Evolutionary conservation across 1,139 yeast genomes (phyloP).

Genomic region (Candida glucosophila): DNA sequence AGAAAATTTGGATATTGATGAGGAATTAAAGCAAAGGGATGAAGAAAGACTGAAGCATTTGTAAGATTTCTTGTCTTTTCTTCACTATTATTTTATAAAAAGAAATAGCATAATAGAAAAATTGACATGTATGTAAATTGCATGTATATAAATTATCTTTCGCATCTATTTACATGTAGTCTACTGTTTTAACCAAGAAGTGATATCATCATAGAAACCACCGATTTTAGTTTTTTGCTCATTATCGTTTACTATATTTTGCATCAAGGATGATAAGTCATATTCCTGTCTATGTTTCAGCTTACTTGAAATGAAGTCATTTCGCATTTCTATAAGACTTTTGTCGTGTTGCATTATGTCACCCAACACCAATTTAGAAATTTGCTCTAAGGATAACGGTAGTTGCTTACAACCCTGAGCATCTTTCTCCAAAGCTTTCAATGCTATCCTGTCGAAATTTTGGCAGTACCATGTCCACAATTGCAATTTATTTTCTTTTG

Average conservation of each 20-base stretch:
- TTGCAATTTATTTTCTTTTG: conserved; percentile 9
- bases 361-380: conserved; percentile 31
- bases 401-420: conserved; percentile 35
- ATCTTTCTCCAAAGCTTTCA: conserved; percentile 35
- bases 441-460: conserved; percentile 44
- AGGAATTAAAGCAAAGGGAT: conserved; percentile 13
- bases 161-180: too few relatives aligned
- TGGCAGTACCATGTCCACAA: conserved; percentile 50
- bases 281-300: conserved; percentile 24
- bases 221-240: conserved; percentile 9
- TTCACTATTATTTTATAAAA: too few relatives aligned
- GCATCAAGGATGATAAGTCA: conserved; percentile 18
- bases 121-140: too few relatives aligned
- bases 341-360: conserved; percentile 30
- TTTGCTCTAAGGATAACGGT: conserved; percentile 30
- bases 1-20: conserved; percentile 59
- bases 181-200: too few relatives aligned
- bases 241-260: conserved; percentile 12
- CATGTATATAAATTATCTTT: too few relatives aligned
- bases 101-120: too few relatives aligned
- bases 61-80: too few relatives aligned
- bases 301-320: conserved; percentile 24
- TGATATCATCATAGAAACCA: too few relatives aligned
- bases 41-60: too few relatives aligned
- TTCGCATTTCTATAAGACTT: conserved; percentile 14